Evolutionary conservation across 2,329 filamentous ascomycete genomes (phyloP).

Genomic region (Aspergillus caelatus): DNA sequence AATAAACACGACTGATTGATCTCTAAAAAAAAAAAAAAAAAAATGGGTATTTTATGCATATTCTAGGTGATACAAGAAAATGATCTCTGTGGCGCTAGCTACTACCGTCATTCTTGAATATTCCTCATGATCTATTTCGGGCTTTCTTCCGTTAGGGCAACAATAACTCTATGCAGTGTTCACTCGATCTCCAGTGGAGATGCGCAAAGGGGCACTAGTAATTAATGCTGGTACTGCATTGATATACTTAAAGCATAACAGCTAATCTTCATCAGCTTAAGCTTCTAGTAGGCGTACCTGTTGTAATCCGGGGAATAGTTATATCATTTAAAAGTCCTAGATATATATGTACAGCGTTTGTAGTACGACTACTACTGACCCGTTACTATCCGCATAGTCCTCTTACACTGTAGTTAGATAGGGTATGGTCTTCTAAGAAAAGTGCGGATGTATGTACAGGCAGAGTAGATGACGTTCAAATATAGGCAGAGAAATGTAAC

Average conservation of each 20-base stretch:
- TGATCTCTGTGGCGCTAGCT: constrained; percentile 10
- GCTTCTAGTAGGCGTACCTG: neutral
- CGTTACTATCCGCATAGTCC: neutral
- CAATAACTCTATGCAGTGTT: neutral
- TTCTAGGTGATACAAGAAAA: constrained; percentile 27
- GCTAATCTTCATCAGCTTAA: neutral
- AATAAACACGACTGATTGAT: neutral
- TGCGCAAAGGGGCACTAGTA: neutral
- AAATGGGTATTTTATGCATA: neutral
- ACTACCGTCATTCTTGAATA: neutral
- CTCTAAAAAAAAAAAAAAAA: neutral
- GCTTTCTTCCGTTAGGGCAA: neutral
- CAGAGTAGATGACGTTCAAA: neutral
- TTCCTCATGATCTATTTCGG: neutral
- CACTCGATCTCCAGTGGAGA: neutral
- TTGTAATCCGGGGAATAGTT: neutral
- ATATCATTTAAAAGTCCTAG: neutral
- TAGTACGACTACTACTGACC: neutral
- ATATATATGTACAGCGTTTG: neutral
- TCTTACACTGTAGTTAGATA: neutral
- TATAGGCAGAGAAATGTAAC: neutral
- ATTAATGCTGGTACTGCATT: neutral
- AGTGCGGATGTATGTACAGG: neutral
- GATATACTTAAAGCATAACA: neutral
- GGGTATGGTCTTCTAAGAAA: neutral